Base-by-base conservation (phyloP, 371 early-diverging fungal genomes). In the Lichtheimia hyalospora region DNA sequence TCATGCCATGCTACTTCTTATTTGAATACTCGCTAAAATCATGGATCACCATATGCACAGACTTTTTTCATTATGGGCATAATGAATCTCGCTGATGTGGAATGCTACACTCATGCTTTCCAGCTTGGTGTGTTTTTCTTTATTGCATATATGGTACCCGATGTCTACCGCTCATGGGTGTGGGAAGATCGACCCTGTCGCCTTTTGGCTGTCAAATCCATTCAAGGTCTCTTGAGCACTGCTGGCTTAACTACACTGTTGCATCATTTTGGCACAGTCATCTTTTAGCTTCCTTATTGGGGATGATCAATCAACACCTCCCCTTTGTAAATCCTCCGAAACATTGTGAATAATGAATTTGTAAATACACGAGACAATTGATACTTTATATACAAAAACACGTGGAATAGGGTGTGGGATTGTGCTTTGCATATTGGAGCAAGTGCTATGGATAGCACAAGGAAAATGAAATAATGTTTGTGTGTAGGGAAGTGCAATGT, bases 41-140 rank as follows among this genome's bases (percentile, higher is more conserved):
- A n/a, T n/a, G n/a, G n/a, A n/a, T n/a, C n/a, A n/a, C n/a, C 5
- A 51, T 23, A 51, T 4, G 16, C 20, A 42, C 21, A 64, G 64
- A 64, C 64, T n/a, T 58, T 64, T 25, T 52, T 64, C 16, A 44
- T 64, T 16, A 64, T 64, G 64, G 64, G 64, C 3, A 49, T 64
- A 43, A 64, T 64, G 64, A 64, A 64, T 46, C 46, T 64, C 16
- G 54, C 55, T 14, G 57, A 59, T 10, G 64, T 64, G 4, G 60
- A 53, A 10, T 51, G 55, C 28, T 58, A 58, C 25, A 55, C 24
- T 15, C 64, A 64, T 42, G 64, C 64, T 13, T 25, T 58, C 15
- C 64, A 64, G 44, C 53, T 64, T 10, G 64, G 64, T 49, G 42
- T 64, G 2, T 64, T 58, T 41, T 54, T 59, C 18, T 64, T 53